phyloP scores from a whole-genome alignment of 2,329 filamentous ascomycete species.

The Penicillium sp. region DNA sequence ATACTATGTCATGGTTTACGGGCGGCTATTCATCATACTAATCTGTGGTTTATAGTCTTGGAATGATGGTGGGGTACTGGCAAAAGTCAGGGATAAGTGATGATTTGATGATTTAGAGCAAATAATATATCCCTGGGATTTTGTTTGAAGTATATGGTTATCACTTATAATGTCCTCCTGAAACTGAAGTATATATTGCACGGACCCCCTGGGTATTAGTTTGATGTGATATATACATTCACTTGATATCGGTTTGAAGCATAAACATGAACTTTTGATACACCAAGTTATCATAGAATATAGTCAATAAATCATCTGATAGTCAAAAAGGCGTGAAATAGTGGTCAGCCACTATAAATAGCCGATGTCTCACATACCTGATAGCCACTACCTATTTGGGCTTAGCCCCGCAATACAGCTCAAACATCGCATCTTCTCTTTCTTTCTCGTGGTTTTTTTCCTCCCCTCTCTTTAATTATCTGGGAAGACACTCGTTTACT shows the following conservation, averaged over 20 bases:
- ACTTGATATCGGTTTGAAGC: background rate
- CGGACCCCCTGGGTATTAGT: background rate
- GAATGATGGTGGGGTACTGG: background rate
- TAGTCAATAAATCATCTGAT: background rate
- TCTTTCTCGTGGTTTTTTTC: conserved; percentile 1
- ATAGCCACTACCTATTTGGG: conserved; percentile 15
- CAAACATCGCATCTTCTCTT: conserved; percentile 15
- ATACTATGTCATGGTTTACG: background rate
- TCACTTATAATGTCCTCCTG: background rate
- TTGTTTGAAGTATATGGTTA: background rate
- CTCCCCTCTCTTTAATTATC: background rate
- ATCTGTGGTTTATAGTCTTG: background rate
- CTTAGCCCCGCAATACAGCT: conserved; percentile 23
- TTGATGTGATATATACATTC: background rate
- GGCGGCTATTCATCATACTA: background rate
- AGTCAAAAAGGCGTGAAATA: background rate
- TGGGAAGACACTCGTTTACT: conserved; percentile 16
- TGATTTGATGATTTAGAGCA: background rate
- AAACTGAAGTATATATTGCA: background rate
- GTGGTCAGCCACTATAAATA: conserved; percentile 22
- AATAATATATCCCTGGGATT: background rate
- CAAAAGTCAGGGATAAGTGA: background rate
- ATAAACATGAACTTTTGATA: background rate
- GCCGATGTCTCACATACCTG: conserved; percentile 24
- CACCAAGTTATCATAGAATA: background rate